Evolutionary conservation across 208 protist species (phyloP).

Genomic region (Trypanosoma platydactyli): DNA sequence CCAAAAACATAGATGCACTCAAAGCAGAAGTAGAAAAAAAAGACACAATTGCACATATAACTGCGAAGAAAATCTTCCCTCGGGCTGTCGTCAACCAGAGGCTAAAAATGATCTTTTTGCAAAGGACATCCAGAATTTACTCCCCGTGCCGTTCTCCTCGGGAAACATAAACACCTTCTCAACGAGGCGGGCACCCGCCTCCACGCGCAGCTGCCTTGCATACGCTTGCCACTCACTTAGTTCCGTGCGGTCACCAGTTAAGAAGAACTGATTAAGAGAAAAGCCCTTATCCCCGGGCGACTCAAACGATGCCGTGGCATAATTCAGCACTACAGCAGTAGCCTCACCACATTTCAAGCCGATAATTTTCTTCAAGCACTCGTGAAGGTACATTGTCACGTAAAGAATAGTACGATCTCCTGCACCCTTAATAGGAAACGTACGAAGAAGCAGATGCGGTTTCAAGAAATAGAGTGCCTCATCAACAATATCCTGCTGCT

Average conservation of each 20-base stretch:
- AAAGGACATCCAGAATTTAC: conserved; percentile 41
- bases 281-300: conserved; percentile 34
- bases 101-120: conserved; percentile 28
- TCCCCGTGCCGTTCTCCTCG: conserved; percentile 34
- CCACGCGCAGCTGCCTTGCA: conserved; percentile 31
- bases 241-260: conserved; percentile 10
- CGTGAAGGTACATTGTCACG: conserved; percentile 88
- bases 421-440: conserved; percentile 85
- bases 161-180: conserved; percentile 36
- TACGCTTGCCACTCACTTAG: conserved; percentile 30
- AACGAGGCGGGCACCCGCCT: conserved; percentile 25
- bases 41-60: neutral
- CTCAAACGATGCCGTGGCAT: conserved; percentile 23
- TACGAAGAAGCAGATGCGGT: conserved; percentile 91
- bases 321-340: conserved; percentile 5
- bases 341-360: conserved; percentile 26
- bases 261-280: conserved; percentile 28
- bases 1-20: no score
- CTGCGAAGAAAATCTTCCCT: neutral
- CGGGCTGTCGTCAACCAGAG: conserved; percentile 5
- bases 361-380: conserved; percentile 58
- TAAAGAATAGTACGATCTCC: conserved; percentile 91
- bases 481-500: conserved; percentile 83
- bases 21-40: conserved; percentile 15
- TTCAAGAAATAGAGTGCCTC: conserved; percentile 90